A percentile compares a stretch with the other conserved stretches of the same genome.
These are phyloP conservation scores for Cutaneotrichosporon sp. DNA, from an alignment of 1,284 basidiomycete genomes.

Conservation along the genomic window DNA sequence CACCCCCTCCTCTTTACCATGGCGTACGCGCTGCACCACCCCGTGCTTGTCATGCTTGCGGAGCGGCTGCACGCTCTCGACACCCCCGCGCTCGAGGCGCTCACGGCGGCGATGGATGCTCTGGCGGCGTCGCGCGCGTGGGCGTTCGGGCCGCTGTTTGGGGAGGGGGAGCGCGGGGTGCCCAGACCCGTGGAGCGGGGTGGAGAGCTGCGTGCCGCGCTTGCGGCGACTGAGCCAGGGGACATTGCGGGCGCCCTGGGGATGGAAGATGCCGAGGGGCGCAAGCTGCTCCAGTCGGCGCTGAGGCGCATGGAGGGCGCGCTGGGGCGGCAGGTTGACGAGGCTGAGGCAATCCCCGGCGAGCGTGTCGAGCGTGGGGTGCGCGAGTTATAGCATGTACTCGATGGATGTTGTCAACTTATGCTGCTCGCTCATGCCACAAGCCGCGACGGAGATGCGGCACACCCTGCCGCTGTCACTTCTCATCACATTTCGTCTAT, in stretches of 20 bases:
- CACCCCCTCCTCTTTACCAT: constrained; percentile 15
- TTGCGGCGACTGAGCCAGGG: constrained; percentile 1
- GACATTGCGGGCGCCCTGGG: constrained; percentile 2
- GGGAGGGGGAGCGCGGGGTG: constrained; percentile 1
- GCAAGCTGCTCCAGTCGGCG: constrained; percentile 8
- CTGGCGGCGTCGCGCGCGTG: constrained; percentile 16
- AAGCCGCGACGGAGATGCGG: too few relatives aligned
- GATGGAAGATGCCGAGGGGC: neutral
- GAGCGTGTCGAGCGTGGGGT: constrained; percentile 26
- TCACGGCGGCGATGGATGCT: constrained; percentile 6
- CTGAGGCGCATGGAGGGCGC: constrained; percentile 11
- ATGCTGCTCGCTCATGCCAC: too few relatives aligned
- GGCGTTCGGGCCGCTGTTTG: constrained; percentile 17
- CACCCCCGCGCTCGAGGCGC: neutral
- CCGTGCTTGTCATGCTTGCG: constrained; percentile 13
- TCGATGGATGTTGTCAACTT: neutral
- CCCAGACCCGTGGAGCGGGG: neutral
- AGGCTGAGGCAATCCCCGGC: constrained; percentile 7
- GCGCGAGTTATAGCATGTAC: constrained; percentile 18
- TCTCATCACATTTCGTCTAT: neutral
- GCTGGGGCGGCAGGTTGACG: constrained; percentile 12
- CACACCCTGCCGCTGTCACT: too few relatives aligned
- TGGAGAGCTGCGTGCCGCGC: constrained; percentile 3
- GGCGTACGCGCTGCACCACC: constrained; percentile 17
- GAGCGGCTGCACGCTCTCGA: constrained; percentile 2